Evolutionary conservation across 169 alveolate genomes (phyloP).

Genomic region (Theileria sp.): DNA sequence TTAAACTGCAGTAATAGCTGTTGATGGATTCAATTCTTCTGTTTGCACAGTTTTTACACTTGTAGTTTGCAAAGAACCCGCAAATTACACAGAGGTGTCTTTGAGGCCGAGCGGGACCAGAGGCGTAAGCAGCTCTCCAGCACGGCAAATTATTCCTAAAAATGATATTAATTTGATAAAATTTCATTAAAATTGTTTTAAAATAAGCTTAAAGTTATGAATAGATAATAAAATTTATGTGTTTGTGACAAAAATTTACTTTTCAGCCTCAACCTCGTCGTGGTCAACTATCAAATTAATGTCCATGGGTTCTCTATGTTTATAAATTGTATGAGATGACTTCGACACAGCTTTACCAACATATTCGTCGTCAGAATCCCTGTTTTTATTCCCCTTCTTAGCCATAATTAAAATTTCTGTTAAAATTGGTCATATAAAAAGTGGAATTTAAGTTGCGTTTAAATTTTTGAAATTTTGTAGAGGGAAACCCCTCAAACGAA

Average conservation of each 20-base stretch:
- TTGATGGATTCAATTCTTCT: constrained; percentile 58
- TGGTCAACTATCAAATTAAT: constrained; percentile 70
- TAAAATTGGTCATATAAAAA: neutral
- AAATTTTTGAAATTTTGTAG: too few species aligned
- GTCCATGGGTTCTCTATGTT: constrained; percentile 72
- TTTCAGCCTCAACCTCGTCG: constrained; percentile 74
- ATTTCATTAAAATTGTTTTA: neutral
- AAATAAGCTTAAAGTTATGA: neutral
- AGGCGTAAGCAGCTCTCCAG: constrained; percentile 74
- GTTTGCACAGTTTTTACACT: constrained; percentile 71
- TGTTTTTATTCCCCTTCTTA: constrained; percentile 31
- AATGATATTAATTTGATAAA: neutral
- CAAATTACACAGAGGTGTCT: constrained; percentile 74
- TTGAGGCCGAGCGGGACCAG: constrained; percentile 54
- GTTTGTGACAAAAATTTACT: constrained; percentile 40
- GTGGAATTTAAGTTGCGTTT: neutral
- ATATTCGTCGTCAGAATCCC: constrained; percentile 51
- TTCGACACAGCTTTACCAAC: constrained; percentile 5
- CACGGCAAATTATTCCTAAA: constrained; percentile 66
- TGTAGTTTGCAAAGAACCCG: constrained; percentile 75
- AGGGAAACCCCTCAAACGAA: neutral
- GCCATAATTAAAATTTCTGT: constrained; percentile 3
- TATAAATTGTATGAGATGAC: constrained; percentile 26
- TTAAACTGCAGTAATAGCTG: constrained; percentile 70
- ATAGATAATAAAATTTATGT: constrained; percentile 21